Evolutionary conservation across 192 early-diverging fungal genomes (phyloP).

Genomic region (Allomyces javanicus): DNA sequence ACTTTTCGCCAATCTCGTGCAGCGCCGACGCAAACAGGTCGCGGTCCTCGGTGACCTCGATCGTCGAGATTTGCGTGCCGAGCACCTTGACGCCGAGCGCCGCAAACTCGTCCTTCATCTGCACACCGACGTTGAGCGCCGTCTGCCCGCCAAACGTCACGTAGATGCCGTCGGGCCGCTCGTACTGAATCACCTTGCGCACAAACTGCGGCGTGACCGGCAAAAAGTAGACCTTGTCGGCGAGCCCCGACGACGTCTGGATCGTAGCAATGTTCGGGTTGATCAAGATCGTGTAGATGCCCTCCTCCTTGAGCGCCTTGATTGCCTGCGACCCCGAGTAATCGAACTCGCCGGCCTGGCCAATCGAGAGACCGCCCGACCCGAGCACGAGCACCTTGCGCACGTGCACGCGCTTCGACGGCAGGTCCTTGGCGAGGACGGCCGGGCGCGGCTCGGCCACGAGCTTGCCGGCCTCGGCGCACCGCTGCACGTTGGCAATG

Average conservation of each 20-base stretch:
- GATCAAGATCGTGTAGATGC: slow-evolving; percentile 90
- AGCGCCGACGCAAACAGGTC: slow-evolving; percentile 78
- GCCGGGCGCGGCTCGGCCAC: slow-evolving; percentile 19
- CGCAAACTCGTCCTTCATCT: slow-evolving; percentile 82
- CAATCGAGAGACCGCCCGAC: slow-evolving; percentile 90
- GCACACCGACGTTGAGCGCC: slow-evolving; percentile 89
- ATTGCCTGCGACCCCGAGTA: slow-evolving; percentile 95
- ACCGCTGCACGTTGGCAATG: slow-evolving; percentile 53
- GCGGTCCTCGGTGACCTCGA: slow-evolving; percentile 93
- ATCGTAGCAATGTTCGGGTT: slow-evolving; percentile 99
- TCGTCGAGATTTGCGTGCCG: slow-evolving; percentile 83
- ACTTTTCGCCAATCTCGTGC: slow-evolving; percentile 74
- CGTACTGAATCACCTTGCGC: slow-evolving; percentile 82
- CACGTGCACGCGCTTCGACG: slow-evolving; percentile 36
- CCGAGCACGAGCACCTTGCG: slow-evolving; percentile 71
- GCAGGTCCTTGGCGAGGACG: slow-evolving; percentile 13
- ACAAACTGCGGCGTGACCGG: slow-evolving; percentile 90
- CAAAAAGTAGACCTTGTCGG: slow-evolving; percentile 94
- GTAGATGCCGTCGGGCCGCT: slow-evolving; percentile 96
- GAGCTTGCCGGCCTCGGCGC: slow-evolving; percentile 38
- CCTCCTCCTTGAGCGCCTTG: slow-evolving; percentile 94
- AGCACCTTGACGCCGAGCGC: slow-evolving; percentile 75
- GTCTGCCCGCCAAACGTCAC: slow-evolving; percentile 98
- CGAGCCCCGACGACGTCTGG: slow-evolving; percentile 90
- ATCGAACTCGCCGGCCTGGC: slow-evolving; percentile 98